Percentiles rank a stretch among this genome's conserved stretches.
Evolutionary conservation across 208 protist genomes (phyloP).

Genomic region (Angomonas desouzai): DNA sequence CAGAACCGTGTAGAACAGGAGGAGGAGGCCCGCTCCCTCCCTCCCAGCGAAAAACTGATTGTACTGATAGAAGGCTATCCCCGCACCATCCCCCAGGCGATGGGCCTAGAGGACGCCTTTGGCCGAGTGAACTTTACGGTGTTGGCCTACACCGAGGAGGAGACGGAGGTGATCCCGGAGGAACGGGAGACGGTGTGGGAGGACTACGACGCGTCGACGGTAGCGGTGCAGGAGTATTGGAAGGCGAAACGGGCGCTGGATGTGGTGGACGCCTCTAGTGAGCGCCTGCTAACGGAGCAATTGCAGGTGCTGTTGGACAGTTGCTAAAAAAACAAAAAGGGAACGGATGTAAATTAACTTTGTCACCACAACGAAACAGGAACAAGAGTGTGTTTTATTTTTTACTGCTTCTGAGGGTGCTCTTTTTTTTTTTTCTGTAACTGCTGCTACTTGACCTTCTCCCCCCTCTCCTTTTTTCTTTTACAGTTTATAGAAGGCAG

Average conservation of each 20-base stretch:
- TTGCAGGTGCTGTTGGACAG: constrained; percentile 23
- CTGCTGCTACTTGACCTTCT: background rate
- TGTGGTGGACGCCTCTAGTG: constrained; percentile 24
- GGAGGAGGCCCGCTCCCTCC: constrained; percentile 8
- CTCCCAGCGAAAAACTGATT: constrained; percentile 8
- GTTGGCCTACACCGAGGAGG: constrained; percentile 9
- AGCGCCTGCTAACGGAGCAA: constrained; percentile 10
- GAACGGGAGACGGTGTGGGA: constrained; percentile 16
- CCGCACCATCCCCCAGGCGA: constrained; percentile 31
- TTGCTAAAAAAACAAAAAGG: constrained; percentile 2
- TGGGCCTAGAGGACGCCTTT: constrained; percentile 29
- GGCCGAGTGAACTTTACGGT: constrained; percentile 21
- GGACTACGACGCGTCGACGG: constrained; percentile 10
- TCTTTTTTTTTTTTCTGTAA: constrained; percentile 2
- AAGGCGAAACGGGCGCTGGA: constrained; percentile 26
- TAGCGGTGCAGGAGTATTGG: constrained; percentile 32
- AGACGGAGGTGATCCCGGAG: constrained; percentile 10
- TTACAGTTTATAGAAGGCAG: no score
- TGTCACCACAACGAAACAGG: no score
- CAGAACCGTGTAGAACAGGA: constrained; percentile 25
- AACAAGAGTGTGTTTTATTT: background rate
- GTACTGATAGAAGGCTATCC: constrained; percentile 42
- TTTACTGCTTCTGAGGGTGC: background rate
- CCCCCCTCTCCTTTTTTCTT: background rate
- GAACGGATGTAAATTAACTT: background rate